Conservation (phyloP, 2,329 filamentous ascomycete species). For the Ceratocystis huliohia region DNA sequence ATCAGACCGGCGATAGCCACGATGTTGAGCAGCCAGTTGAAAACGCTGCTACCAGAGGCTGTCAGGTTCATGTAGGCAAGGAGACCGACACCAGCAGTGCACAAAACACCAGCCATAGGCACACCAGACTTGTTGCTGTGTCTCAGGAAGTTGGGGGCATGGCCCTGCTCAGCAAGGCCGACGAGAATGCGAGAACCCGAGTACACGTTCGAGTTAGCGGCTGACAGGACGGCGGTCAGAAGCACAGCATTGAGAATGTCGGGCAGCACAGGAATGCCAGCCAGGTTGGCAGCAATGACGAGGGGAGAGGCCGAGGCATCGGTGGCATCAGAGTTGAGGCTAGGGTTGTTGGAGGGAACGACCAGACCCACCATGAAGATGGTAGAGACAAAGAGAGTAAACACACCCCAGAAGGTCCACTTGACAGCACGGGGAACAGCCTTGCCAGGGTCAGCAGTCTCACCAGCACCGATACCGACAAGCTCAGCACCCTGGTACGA, state of each 20-base stretch:
- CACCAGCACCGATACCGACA: constrained; percentile 65
- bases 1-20: constrained; percentile 57
- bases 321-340: constrained; percentile 39
- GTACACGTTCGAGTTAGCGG: constrained; percentile 67
- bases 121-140: constrained; percentile 49
- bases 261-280: constrained; percentile 51
- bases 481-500: constrained; percentile 62
- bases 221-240: constrained; percentile 64
- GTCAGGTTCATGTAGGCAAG: constrained; percentile 58
- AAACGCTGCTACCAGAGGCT: constrained; percentile 44
- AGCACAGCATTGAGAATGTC: constrained; percentile 67
- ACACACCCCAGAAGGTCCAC: constrained; percentile 63
- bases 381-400: constrained; percentile 52
- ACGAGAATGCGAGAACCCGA: constrained; percentile 57
- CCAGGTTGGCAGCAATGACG: constrained; percentile 46
- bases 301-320: constrained; percentile 55
- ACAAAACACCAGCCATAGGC: constrained; percentile 44
- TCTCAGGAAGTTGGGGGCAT: constrained; percentile 48
- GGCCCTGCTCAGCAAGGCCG: constrained; percentile 50
- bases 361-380: constrained; percentile 61
- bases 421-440: constrained; percentile 60
- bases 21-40: constrained; percentile 62
- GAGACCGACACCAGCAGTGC: constrained; percentile 45
- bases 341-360: constrained; percentile 48
- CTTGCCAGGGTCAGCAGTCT: constrained; percentile 59